Base-by-base conservation (phyloP, 176 grass and related monocot species). In the Elymus sibiricus region DNA sequence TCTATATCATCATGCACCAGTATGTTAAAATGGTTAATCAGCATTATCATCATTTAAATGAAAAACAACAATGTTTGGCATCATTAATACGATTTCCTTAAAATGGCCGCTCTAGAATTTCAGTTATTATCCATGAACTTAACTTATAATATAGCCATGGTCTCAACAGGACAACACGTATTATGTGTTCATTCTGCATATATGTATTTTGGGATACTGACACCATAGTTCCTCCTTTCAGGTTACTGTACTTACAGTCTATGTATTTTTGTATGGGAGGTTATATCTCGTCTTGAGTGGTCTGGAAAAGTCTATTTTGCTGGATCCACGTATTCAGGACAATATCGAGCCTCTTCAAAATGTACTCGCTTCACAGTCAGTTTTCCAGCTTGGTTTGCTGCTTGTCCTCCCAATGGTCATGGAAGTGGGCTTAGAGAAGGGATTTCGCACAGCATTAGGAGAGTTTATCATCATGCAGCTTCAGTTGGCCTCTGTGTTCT, bases 401-500 rank as follows among this genome's bases (percentile, higher is more conserved):
- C 93, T 98, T 83, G 93, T 98, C 40, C 80, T 98, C 68, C 96
- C 96, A 85, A 94, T 98, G 96, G 65, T 98, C 32, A 98, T 98
- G 93, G 96, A 98, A 83, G 70, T 98, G 81, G 96, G 96, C 75
- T 87, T 98, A 70, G 95, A 98, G 80, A 98, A 98, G 73, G 95
- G 95, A 21, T 98, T 98, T 70, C 90, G 95, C 35, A 95, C 89
- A 64, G 95, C 95, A 0, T 58, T 95, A 80, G 96, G 93, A 84
- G 96, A 98, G 71, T 98, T 98, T 74, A 78, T 98, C 69, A 88
- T 98, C 85, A 98, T 98, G 96, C 96, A 98, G 82, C 90, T 98
- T 86, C 93, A 98, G 70, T 77, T 98, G 83, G 96, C 96, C 11
- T 89, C 96, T 71, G 91, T 95, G 27, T 98, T 98, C 83, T 98